Evolutionary conservation across 768 basidiomycete genomes (phyloP).

Genomic region (Suillus hirtellus): DNA sequence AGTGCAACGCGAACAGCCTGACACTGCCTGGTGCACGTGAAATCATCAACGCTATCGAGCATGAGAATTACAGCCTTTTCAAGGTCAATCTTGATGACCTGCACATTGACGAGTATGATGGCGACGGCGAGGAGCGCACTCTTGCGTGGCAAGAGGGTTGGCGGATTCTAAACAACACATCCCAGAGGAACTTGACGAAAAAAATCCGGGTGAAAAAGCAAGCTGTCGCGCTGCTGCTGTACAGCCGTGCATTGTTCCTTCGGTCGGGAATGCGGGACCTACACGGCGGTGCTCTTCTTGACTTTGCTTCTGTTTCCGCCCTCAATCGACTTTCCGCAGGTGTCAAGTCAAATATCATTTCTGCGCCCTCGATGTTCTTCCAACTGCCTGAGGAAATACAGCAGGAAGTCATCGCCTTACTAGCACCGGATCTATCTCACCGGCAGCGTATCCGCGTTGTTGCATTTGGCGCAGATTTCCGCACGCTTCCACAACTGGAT

Average conservation of each 20-base stretch:
- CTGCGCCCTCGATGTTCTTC: conserved; percentile 32
- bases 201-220: conserved; percentile 42
- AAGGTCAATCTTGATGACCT: conserved; percentile 54
- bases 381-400: conserved; percentile 59
- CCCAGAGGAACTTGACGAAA: conserved; percentile 46
- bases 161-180: conserved; percentile 31
- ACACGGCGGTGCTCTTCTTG: not conserved
- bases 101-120: conserved; percentile 28
- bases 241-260: conserved; percentile 53
- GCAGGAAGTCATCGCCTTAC: conserved; percentile 54
- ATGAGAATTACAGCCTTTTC: conserved; percentile 46
- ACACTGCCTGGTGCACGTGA: conserved; percentile 43
- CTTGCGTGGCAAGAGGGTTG: conserved; percentile 34
- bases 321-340: conserved; percentile 12
- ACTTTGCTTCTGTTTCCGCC: conserved; percentile 12
- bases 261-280: conserved; percentile 23
- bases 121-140: conserved; percentile 30
- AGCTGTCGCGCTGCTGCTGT: conserved; percentile 51
- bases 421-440: conserved; percentile 57
- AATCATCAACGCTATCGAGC: conserved; percentile 47
- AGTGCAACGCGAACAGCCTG: conserved; percentile 57
- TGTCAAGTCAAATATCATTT: conserved; percentile 5
- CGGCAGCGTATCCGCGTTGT: conserved; percentile 55
- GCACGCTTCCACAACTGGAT: conserved; percentile 44
- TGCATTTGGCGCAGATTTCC: conserved; percentile 46